A percentile compares a stretch with the other conserved stretches of the same genome.
phyloP scores from a whole-genome alignment of 345 rosid species.

The Anacardium occidentale region DNA sequence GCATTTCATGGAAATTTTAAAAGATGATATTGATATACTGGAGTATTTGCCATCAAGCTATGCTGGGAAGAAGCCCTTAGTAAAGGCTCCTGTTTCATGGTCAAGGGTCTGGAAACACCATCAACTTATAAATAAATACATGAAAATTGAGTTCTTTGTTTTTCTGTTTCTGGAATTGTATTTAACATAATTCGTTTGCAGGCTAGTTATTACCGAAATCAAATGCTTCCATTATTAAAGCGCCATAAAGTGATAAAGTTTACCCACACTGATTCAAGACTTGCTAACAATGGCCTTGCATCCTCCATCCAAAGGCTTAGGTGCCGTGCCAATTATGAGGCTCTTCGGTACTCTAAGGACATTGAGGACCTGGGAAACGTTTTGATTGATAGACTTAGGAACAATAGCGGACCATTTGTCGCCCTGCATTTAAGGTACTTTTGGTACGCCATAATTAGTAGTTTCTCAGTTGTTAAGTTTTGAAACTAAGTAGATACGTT shows the following conservation, averaged over 20 bases:
- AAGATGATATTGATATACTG: constrained; percentile 71
- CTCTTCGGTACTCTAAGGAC: constrained; percentile 62
- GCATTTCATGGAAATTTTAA: constrained; percentile 67
- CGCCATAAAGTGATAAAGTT: constrained; percentile 80
- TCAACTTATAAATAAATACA: background rate
- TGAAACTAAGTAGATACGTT: background rate
- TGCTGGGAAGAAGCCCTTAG: constrained; percentile 53
- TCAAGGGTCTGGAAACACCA: constrained; percentile 61
- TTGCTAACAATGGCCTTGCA: constrained; percentile 85
- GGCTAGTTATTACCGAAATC: constrained; percentile 91
- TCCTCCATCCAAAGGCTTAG: constrained; percentile 71
- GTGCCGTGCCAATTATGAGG: constrained; percentile 93
- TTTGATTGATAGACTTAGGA: constrained; percentile 69
- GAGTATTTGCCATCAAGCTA: constrained; percentile 71
- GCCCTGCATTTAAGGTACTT: constrained; percentile 87
- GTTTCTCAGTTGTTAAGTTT: background rate
- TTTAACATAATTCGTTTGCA: constrained; percentile 39
- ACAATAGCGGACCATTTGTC: constrained; percentile 63
- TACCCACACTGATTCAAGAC: constrained; percentile 87
- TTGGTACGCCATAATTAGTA: background rate
- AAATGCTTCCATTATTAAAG: constrained; percentile 65
- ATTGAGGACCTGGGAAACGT: constrained; percentile 68
- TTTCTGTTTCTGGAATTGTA: constrained; percentile 8
- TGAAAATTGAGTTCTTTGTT: background rate
- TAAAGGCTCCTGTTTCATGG: constrained; percentile 98